phyloP scores from a whole-genome alignment of 495 filamentous ascomycete species.

The Annulohypoxylon stygium region DNA sequence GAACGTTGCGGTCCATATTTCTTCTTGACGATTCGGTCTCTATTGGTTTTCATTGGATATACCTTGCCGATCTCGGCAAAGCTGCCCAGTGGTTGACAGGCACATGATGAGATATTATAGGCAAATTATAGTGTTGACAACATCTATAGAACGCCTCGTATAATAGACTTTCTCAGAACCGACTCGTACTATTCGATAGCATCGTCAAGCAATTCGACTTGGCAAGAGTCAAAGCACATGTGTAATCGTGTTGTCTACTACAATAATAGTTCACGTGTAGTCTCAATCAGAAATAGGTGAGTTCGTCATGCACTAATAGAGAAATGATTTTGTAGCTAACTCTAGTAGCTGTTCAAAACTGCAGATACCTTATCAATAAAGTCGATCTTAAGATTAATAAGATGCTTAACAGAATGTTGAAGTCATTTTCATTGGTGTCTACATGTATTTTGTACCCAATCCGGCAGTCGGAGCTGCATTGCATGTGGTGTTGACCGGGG shows the following conservation, averaged over 20 bases:
- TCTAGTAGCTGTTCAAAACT: neutral
- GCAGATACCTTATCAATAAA: slow-evolving; percentile 29
- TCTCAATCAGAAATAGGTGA: neutral
- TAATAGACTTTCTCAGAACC: neutral
- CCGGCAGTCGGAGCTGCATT: slow-evolving; percentile 41
- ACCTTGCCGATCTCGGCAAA: slow-evolving; percentile 34
- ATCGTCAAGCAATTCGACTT: neutral
- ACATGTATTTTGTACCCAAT: slow-evolving; percentile 34
- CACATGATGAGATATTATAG: slow-evolving; percentile 19
- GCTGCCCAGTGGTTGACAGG: slow-evolving; percentile 18
- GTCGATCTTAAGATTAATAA: slow-evolving; percentile 40
- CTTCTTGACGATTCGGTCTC: slow-evolving; percentile 29
- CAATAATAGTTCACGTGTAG: slow-evolving; percentile 11
- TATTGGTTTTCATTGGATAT: slow-evolving; percentile 18
- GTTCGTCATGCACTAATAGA: slow-evolving; percentile 27
- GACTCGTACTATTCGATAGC: neutral
- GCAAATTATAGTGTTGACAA: slow-evolving; percentile 13
- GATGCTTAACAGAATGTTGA: slow-evolving; percentile 22
- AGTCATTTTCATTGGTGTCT: slow-evolving; percentile 31
- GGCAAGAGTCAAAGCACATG: neutral
- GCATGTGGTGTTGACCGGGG: slow-evolving; percentile 26
- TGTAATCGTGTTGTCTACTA: neutral
- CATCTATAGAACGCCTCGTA: neutral
- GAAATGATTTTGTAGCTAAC: slow-evolving; percentile 17
- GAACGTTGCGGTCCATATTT: slow-evolving; percentile 20